Conservation (phyloP, 768 basidiomycete genomes). For the Suillus decipiens region DNA sequence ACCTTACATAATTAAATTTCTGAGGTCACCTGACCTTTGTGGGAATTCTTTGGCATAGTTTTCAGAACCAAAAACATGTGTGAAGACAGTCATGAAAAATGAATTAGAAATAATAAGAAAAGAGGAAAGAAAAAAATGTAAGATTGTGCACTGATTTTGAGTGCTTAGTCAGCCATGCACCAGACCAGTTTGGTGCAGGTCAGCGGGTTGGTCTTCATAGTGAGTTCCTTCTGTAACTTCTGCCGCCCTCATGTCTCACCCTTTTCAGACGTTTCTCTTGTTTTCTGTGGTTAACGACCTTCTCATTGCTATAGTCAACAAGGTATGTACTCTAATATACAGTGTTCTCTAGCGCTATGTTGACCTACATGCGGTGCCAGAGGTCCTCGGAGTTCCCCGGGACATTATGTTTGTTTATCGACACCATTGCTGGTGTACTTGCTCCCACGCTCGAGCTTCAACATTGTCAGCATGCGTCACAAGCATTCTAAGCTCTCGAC, state of each 20-base stretch:
- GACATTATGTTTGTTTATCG: neutral
- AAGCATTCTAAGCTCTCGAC: neutral
- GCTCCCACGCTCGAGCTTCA: neutral
- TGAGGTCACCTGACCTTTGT: no score
- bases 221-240: neutral
- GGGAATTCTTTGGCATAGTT: no score
- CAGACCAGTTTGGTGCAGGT: no score
- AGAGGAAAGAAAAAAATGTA: no score
- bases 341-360: neutral
- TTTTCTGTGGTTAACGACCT: neutral
- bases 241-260: neutral
- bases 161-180: no score
- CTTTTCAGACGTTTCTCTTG: neutral
- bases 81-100: no score
- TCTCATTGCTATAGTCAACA: neutral
- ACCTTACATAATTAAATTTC: no score
- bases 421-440: neutral
- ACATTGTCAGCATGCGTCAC: neutral
- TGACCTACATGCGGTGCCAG: neutral
- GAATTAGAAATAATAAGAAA: no score
- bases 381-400: neutral
- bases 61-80: no score
- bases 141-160: no score
- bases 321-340: constrained; percentile 1
- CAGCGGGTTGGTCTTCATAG: neutral